Evolutionary conservation across 371 early-diverging fungal species (phyloP).

Genomic region (Mortierella sp.): DNA sequence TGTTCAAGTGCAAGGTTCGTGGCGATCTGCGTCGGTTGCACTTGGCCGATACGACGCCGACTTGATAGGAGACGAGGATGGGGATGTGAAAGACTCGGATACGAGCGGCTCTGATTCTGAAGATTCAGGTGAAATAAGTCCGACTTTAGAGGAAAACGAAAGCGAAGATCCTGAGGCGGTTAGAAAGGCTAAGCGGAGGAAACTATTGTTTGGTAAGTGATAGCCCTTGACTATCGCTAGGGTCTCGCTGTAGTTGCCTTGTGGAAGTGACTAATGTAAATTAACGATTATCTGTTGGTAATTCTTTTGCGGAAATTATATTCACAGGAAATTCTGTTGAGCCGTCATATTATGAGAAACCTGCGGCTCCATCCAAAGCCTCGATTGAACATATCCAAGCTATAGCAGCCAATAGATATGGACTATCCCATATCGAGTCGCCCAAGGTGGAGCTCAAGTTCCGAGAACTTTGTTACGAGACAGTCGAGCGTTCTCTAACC

Average conservation of each 20-base stretch:
- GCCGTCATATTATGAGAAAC: constrained; percentile 42
- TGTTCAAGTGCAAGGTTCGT: constrained; percentile 26
- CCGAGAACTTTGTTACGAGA: constrained; percentile 46
- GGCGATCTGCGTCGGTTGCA: constrained; percentile 23
- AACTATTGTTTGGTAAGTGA: constrained; percentile 41
- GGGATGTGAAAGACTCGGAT: constrained; percentile 8
- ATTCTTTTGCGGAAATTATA: too few species aligned
- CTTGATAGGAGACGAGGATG: constrained; percentile 30
- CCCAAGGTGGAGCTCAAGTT: constrained; percentile 37
- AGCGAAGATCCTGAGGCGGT: constrained; percentile 40
- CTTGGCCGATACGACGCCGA: constrained; percentile 40
- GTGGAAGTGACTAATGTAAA: too few species aligned
- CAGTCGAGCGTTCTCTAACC: constrained; percentile 20
- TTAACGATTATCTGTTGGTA: too few species aligned
- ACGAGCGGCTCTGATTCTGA: neutral
- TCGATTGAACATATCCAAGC: neutral
- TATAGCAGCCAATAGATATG: constrained; percentile 24
- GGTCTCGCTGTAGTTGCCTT: too few species aligned
- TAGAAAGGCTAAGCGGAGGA: constrained; percentile 48
- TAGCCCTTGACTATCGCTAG: neutral
- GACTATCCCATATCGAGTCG: constrained; percentile 14
- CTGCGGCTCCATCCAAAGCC: neutral
- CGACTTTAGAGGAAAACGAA: constrained; percentile 12
- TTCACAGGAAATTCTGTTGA: constrained; percentile 28
- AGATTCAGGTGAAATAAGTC: neutral